Evolutionary conservation across 225 moss, liverwort and hornwort species (phyloP), one percentile per base, ranked within the genome.

Genomic region (Physcomitrellopsis africana): DNA sequence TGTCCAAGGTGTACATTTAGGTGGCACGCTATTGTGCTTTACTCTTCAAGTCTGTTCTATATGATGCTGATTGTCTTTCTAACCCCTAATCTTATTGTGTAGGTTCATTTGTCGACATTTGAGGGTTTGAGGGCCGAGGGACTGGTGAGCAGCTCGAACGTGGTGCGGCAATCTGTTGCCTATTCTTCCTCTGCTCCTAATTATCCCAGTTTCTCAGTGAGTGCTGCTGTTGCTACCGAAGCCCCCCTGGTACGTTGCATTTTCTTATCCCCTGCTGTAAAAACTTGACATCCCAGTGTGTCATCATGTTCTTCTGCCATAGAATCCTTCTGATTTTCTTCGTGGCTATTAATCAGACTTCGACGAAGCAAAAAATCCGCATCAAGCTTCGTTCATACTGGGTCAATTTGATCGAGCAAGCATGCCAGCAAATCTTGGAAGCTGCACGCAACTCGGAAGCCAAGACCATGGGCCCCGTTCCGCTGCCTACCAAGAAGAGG

Each of bases 371-470:
- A 75, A 96, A 92, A 61, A 96, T 92, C 69, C 92, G 94, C 59
- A 94, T 94, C 81, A 96, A 94, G 83, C 81, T 96, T 66, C 91
- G 88, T 69, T 96, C 96, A 20, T 94, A 92, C 77, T 94, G 94
- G 96, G 88, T 89, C 13, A 78, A 84, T 67, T 81, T 91, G 43
- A 96, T 96, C 57, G 85, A 94, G 79, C 81, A 97, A 84, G 96
- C 96, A 42, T 92, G 92, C 82, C 88, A 91, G 79, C 94, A 97
- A 75, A 97, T 96, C 62, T 73, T 96, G 80, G 96, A 96, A 76
- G 96, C 94, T 27, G 92, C 94, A 47, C 86, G 90, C 73, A 94
- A 89, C 60, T 89, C 94, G 11, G 85, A 93, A 56, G 78, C 94
- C 3, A 69, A 87, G 77, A 93, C 94, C 14, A 97, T 97, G 94